These are phyloP conservation scores for Beta lomatogona DNA, from an alignment of 179 eudicot genomes.

Conservation along the genomic window DNA sequence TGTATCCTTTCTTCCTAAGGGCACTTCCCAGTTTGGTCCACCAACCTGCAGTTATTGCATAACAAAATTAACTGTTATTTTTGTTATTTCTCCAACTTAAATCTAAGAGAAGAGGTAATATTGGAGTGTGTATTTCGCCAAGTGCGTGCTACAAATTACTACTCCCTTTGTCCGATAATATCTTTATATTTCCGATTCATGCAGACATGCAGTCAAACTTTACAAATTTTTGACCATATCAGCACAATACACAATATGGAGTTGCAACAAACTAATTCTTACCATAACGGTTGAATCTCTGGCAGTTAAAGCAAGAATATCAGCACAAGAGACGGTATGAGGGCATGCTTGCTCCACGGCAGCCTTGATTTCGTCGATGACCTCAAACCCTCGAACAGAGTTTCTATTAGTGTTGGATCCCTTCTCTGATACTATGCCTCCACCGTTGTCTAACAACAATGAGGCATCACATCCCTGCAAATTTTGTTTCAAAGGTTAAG, in stretches of 20 bases:
- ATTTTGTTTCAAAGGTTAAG: not conserved
- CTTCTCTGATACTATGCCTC: slow-evolving; percentile 69
- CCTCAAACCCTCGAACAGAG: slow-evolving; percentile 84
- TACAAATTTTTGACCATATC: no score
- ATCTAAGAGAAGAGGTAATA: not conserved
- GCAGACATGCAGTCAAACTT: not conserved
- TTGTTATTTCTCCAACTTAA: not conserved
- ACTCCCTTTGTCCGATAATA: not conserved
- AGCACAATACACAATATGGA: not conserved
- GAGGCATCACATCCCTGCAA: slow-evolving; percentile 93
- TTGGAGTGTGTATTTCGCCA: not conserved
- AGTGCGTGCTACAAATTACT: not conserved
- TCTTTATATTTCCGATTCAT: no score
- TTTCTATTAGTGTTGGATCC: slow-evolving; percentile 61
- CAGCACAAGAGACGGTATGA: slow-evolving; percentile 86
- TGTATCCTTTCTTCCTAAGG: slow-evolving; percentile 83
- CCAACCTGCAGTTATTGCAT: slow-evolving; percentile 47
- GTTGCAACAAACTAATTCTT: slow-evolving; percentile 11
- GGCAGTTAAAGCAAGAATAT: slow-evolving; percentile 69
- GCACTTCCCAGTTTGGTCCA: slow-evolving; percentile 85
- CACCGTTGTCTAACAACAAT: slow-evolving; percentile 65
- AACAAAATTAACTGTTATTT: not conserved
- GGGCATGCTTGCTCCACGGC: slow-evolving; percentile 83
- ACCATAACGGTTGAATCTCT: slow-evolving; percentile 79
- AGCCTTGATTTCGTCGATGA: slow-evolving; percentile 76